Conservation (phyloP, 768 basidiomycete species). For the Paxillus ammoniavirescens region DNA sequence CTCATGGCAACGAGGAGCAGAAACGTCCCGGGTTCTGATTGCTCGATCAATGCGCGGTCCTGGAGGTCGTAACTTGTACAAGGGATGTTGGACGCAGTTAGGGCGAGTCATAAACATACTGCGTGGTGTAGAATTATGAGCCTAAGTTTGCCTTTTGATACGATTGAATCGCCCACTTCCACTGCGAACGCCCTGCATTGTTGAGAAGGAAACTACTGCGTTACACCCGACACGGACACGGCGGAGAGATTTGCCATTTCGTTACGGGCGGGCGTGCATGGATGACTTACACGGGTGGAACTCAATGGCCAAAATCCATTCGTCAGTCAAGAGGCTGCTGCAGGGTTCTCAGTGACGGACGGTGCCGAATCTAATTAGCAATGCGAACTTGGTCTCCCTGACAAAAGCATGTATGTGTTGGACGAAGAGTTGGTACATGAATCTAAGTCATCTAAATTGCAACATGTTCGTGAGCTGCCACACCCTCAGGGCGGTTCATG, state of each 20-base stretch:
- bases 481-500: not conserved
- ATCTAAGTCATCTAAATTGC: too few relatives aligned
- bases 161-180: conserved; percentile 68
- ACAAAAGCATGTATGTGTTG: too few relatives aligned
- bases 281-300: conserved; percentile 77
- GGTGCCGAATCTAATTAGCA: too few relatives aligned
- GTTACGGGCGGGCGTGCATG: conserved; percentile 63
- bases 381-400: too few relatives aligned
- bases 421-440: too few relatives aligned
- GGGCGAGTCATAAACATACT: conserved; percentile 72
- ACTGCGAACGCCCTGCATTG: conserved; percentile 49
- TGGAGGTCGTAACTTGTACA: not conserved
- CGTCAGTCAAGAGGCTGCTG: conserved; percentile 73
- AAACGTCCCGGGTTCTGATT: conserved; percentile 16
- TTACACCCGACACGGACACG: conserved; percentile 72
- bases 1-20: conserved; percentile 19
- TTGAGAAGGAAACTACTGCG: conserved; percentile 73
- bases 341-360: not conserved
- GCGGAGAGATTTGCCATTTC: conserved; percentile 90
- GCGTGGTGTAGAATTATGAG: conserved; percentile 58
- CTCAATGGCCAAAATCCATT: conserved; percentile 80
- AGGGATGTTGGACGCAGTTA: conserved; percentile 55
- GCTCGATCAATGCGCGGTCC: not conserved
- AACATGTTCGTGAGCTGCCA: too few relatives aligned
- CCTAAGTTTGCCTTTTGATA: conserved; percentile 83